Conservation (phyloP, 352 stramenopile genomes). For the Blastocystis hominis region DNA sequence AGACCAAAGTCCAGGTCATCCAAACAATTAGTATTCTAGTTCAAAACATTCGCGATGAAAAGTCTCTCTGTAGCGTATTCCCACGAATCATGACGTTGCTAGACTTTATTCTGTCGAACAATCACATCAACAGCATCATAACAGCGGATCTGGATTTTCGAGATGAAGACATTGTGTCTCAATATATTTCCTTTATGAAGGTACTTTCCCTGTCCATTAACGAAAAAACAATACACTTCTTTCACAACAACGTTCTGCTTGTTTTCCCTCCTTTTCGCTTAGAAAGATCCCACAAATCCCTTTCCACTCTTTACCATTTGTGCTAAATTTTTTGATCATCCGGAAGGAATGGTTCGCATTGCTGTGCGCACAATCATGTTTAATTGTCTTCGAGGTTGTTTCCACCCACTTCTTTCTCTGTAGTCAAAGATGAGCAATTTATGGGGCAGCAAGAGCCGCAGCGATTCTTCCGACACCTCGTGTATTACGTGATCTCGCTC, state of each 20-base stretch:
- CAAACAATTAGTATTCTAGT: conserved; percentile 62
- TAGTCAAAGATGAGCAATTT: conserved; percentile 2
- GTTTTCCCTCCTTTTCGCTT: background rate
- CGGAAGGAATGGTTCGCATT: conserved; percentile 61
- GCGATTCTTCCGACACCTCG: conserved; percentile 16
- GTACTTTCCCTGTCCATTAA: conserved; percentile 60
- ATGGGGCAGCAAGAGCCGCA: conserved; percentile 5
- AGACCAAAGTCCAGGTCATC: conserved; percentile 61
- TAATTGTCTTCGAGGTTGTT: conserved; percentile 52
- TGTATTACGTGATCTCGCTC: conserved; percentile 40
- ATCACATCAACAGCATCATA: conserved; percentile 61
- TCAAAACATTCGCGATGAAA: conserved; percentile 61
- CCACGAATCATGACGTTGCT: background rate
- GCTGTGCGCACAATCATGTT: conserved; percentile 61
- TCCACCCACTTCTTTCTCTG: too few species aligned
- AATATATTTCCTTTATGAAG: conserved; percentile 62
- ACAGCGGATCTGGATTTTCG: conserved; percentile 58
- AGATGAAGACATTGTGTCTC: conserved; percentile 61
- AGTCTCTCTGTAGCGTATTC: conserved; percentile 47
- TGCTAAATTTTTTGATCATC: conserved; percentile 60
- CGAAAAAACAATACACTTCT: conserved; percentile 61
- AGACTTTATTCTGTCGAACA: conserved; percentile 60
- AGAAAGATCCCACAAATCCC: conserved; percentile 12
- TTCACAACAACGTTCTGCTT: conserved; percentile 56
- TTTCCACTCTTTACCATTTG: conserved; percentile 60